Evolutionary conservation across 2,329 filamentous ascomycete genomes (phyloP), one percentile per base, ranked within the genome.

Genomic region (Aspergillus sergii): DNA sequence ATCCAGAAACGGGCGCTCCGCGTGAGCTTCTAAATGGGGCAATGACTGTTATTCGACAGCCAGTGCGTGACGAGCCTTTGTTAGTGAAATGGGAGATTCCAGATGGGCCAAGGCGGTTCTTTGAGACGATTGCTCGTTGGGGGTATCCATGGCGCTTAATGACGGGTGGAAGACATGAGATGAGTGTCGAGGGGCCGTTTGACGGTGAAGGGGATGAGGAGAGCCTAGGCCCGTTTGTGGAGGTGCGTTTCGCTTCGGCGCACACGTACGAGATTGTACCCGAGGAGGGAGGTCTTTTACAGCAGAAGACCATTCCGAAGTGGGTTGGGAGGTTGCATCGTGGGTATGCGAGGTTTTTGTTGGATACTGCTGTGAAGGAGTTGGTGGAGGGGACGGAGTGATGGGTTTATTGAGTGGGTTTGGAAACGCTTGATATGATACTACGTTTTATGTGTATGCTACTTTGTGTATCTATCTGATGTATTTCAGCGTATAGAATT

Each of bases 121-220:
- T 74, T 41, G 73, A 74, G 50, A 64, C 41, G 45, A 68, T 73
- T 46, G 61, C 71, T 0, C 59, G 58, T 0, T 74, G 71, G 72
- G 73, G 73, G 10, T 75, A 74, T 64, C 72, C 72, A 10, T 75
- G 69, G 68, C 73, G 67, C 23, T 46, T 68, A 58, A 72, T 67
- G 72, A 68, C 68, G 2, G 68, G 70, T 1, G 68, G 73, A 5
- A 59, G 71, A 21, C 68, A 71, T 63, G 72, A 74, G 63, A 58
- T 72, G 57, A 72, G 72, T 55, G 68, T 74, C 1, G 73, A 70
- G 10, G 61, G 65, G 53, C 69, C 67, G 21, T 74, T 70, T 56
- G 59, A 59, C 4, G 57, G 62, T 0, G 63, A 63, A 3, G 67
- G 63, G 2, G 26, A 57, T 1, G 61, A 59, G n/a, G 30, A 34